Conservation (phyloP, 805 yeast species). For the Candida vartiovaarae region DNA sequence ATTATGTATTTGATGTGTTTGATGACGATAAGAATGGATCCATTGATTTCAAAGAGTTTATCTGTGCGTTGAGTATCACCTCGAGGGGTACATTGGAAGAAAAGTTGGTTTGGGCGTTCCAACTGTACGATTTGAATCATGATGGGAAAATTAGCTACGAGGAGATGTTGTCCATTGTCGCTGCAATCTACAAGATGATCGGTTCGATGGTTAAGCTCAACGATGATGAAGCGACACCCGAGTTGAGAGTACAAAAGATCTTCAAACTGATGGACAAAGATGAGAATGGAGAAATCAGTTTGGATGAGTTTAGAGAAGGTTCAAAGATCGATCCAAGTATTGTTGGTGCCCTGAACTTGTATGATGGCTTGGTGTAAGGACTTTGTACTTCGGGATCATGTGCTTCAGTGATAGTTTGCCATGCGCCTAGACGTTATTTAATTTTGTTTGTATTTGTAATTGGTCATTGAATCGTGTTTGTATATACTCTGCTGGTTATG, state of each 20-base stretch:
- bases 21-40: conserved; percentile 75
- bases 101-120: conserved; percentile 84
- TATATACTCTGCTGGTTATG: not conserved
- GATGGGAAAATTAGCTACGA: conserved; percentile 70
- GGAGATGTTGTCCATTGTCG: conserved; percentile 74
- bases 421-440: not conserved
- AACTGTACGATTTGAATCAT: conserved; percentile 74
- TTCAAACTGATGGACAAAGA: conserved; percentile 70
- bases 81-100: conserved; percentile 82
- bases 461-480: not conserved
- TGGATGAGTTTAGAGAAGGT: conserved; percentile 80
- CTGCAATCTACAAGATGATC: conserved; percentile 88
- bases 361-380: conserved; percentile 65
- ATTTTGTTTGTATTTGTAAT: not conserved
- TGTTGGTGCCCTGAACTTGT: conserved; percentile 66
- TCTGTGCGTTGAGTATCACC: conserved; percentile 78
- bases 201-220: conserved; percentile 88
- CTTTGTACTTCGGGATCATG: no score
- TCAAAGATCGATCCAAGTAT: conserved; percentile 74
- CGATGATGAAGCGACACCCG: conserved; percentile 90
- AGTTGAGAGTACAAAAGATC: conserved; percentile 73
- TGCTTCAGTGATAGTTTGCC: no score
- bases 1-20: conserved; percentile 80
- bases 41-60: conserved; percentile 89
- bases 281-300: conserved; percentile 58